Percentiles rank a stretch among this genome's conserved stretches.
Evolutionary conservation across 352 stramenopile species (phyloP).

Genomic region (Phytophthora pisi): DNA sequence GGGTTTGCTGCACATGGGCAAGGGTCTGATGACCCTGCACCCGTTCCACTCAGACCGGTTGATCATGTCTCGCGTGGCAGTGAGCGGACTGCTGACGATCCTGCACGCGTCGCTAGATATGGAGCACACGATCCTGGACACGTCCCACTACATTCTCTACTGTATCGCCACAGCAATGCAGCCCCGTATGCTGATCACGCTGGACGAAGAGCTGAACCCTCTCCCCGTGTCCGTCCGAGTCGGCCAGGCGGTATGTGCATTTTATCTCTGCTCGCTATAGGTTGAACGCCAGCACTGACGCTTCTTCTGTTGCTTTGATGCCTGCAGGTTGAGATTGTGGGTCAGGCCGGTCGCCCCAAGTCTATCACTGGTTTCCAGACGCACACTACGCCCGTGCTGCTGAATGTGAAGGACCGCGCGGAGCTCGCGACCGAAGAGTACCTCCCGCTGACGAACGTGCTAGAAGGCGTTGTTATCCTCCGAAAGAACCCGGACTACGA

Average conservation of each 20-base stretch:
- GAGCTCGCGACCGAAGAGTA: slow-evolving; percentile 99
- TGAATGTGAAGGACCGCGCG: slow-evolving; percentile 97
- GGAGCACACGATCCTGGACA: slow-evolving; percentile 98
- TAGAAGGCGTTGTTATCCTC: slow-evolving; percentile 99
- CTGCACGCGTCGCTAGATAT: slow-evolving; percentile 97
- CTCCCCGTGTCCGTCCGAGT: slow-evolving; percentile 98
- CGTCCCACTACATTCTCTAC: slow-evolving; percentile 99
- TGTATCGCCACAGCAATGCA: slow-evolving; percentile 98
- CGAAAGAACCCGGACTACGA: slow-evolving; percentile 96
- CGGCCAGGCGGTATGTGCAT: slow-evolving; percentile 92
- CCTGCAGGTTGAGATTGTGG: slow-evolving; percentile 96
- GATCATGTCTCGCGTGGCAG: slow-evolving; percentile 88
- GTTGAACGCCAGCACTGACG: background rate
- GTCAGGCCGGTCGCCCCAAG: slow-evolving; percentile 98
- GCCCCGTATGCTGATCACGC: slow-evolving; percentile 98
- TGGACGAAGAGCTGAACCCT: slow-evolving; percentile 96
- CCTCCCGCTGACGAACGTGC: slow-evolving; percentile 93
- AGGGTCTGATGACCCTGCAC: slow-evolving; percentile 98
- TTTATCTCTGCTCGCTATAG: background rate
- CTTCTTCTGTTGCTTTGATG: slow-evolving; percentile 4
- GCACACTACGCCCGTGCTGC: slow-evolving; percentile 98
- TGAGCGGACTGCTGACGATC: slow-evolving; percentile 96
- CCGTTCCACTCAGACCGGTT: slow-evolving; percentile 98
- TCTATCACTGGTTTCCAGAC: slow-evolving; percentile 99
- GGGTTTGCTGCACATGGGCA: slow-evolving; percentile 99